A percentile compares a stretch with the other conserved stretches of the same genome.
Evolutionary conservation across 1,284 basidiomycete genomes (phyloP).

Genomic region (Irpex sp.): DNA sequence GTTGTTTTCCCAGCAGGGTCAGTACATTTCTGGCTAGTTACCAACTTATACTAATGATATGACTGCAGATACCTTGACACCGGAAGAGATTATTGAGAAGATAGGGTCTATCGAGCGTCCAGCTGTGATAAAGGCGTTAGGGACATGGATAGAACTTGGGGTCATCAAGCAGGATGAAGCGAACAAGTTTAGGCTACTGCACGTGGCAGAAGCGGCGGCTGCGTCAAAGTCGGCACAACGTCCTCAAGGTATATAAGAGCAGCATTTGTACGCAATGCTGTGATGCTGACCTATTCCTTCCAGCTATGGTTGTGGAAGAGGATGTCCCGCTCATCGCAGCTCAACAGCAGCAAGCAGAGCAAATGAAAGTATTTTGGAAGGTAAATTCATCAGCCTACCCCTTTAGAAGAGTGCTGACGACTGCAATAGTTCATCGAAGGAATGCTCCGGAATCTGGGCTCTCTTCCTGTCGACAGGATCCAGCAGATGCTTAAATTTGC

Average conservation of each 20-base stretch:
- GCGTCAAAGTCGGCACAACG: conserved; percentile 10
- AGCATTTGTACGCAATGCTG: background rate
- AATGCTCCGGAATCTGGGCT: conserved; percentile 80
- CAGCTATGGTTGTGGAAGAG: conserved; percentile 39
- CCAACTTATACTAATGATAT: background rate
- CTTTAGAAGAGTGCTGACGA: conserved; percentile 9
- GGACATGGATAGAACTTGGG: conserved; percentile 81
- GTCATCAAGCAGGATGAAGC: conserved; percentile 69
- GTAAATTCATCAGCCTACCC: conserved; percentile 33
- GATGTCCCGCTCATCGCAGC: conserved; percentile 47
- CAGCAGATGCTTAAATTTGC: conserved; percentile 82
- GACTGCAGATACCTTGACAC: conserved; percentile 59
- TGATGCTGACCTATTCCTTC: background rate
- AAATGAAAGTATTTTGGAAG: conserved; percentile 86
- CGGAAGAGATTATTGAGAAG: conserved; percentile 59
- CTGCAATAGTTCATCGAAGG: conserved; percentile 70
- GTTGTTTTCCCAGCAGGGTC: conserved; percentile 73
- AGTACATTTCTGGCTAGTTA: conserved; percentile 9
- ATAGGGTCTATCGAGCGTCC: conserved; percentile 64
- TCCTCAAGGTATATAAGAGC: background rate
- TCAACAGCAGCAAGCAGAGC: conserved; percentile 78
- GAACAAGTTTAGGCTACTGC: conserved; percentile 59
- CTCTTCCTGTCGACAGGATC: conserved; percentile 70
- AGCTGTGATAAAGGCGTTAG: conserved; percentile 67
- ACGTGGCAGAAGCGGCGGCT: conserved; percentile 46